Percentiles rank a stretch among this genome's conserved stretches.
phyloP scores from a whole-genome alignment of 1,284 basidiomycete genomes.

The Heterobasidion annosum region DNA sequence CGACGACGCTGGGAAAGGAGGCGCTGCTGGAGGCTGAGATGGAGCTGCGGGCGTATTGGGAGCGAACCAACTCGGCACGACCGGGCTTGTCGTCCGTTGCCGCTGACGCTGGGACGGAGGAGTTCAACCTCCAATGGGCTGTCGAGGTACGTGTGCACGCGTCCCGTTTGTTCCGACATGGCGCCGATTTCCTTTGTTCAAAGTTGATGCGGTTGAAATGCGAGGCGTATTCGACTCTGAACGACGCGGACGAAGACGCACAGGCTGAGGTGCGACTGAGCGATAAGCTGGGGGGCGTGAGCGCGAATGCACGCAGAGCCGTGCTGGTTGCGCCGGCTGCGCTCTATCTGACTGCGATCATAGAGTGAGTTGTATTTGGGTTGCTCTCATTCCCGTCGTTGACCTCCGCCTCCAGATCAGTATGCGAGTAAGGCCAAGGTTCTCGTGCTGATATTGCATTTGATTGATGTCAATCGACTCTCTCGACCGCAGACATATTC shows the following conservation, averaged over 20 bases:
- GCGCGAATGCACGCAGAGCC: constrained; percentile 35
- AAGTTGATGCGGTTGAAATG: constrained; percentile 76
- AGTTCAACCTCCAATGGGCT: constrained; percentile 62
- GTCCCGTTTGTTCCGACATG: constrained; percentile 1
- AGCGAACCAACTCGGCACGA: constrained; percentile 43
- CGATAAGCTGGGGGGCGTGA: constrained; percentile 41
- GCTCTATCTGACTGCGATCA: constrained; percentile 84
- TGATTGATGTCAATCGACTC: constrained; percentile 2
- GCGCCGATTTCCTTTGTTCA: neutral
- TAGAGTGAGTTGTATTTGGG: constrained; percentile 47
- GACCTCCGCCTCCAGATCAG: constrained; percentile 36
- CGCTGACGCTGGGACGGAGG: constrained; percentile 31
- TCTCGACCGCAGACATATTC: constrained; percentile 52
- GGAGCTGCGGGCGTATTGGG: constrained; percentile 80
- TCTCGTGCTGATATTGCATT: neutral
- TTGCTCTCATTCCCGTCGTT: constrained; percentile 11
- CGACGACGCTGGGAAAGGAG: constrained; percentile 77
- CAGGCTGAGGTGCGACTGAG: constrained; percentile 52
- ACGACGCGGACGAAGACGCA: constrained; percentile 71
- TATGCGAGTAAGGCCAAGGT: constrained; percentile 66
- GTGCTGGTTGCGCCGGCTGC: constrained; percentile 73
- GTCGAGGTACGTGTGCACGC: constrained; percentile 51
- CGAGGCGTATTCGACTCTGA: constrained; percentile 77
- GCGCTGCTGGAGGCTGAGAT: constrained; percentile 89
- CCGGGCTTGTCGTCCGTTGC: constrained; percentile 20